Base-by-base conservation (phyloP, 2,329 filamentous ascomycete genomes). In the Zymoseptoria brevis region DNA sequence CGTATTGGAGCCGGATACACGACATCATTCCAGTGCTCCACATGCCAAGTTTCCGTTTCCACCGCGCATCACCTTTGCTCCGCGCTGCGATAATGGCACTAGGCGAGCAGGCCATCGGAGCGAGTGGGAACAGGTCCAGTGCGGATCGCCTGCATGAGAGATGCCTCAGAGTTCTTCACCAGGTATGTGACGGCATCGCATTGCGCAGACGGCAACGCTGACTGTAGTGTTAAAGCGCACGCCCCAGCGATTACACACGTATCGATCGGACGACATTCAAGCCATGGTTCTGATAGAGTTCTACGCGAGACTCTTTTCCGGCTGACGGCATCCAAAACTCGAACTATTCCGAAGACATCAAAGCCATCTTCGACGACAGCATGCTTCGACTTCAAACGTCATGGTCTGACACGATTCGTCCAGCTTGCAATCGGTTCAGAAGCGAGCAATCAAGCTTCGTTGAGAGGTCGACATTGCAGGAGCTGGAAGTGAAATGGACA, bases 1-100 rank as follows among this genome's bases (percentile, higher is more conserved):
- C 73, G 66, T 79, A 74, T 69, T 79, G 76, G 76, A 73, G 70
- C 62, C 69, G 71, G 64, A 74, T 77, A 66, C 75, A 79, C 69
- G 74, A 76, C 63, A 63, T 71, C 64, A 77, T 75, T 68, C 75
- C 77, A 58, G 59, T 79, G 59, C 61, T 79, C 60, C 75, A 78
- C 70, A 73, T 69, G 67, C 68, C 73, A 66, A 73, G 74, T 54
- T 75, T 75, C 70, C 63, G 68, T 56, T 51, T 70, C 60, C 56
- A 71, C 58, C 65, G 60, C 52, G 64, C 68, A n/a, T 71, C 75
- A n/a, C 76, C 76, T 11, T 71, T 79, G 64, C 69, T 79, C n/a
- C 70, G 68, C 50, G 75, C 76, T 22, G 72, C 76, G n/a, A 75
- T 79, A 68, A 66, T 78, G 50, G 74, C 76, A 4, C 69, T 78